These are phyloP conservation scores for Davidsoniella virescens DNA, from an alignment of 2,329 filamentous ascomycete species.

Conservation along the genomic window DNA sequence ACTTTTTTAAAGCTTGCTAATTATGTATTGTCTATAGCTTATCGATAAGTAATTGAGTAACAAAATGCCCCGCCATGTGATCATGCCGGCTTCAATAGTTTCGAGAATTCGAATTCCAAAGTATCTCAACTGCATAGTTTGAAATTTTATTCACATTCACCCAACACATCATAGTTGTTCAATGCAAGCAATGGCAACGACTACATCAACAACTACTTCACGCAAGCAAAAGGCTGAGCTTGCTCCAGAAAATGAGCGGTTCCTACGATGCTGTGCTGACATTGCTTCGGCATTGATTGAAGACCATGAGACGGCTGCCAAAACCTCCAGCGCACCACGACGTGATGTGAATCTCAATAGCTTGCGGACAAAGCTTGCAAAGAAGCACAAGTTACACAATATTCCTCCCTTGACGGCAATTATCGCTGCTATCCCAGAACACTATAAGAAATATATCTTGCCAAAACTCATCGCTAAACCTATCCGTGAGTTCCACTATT, in stretches of 20 bases:
- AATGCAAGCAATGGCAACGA: constrained; percentile 24
- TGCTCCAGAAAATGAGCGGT: constrained; percentile 85
- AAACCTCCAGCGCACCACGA: constrained; percentile 53
- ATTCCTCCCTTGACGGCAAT: constrained; percentile 91
- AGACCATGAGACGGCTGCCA: constrained; percentile 63
- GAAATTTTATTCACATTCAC: background rate
- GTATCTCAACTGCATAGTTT: background rate
- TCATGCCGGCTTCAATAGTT: background rate
- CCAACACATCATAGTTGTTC: background rate
- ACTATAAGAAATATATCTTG: constrained; percentile 98
- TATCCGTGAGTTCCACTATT: constrained; percentile 43
- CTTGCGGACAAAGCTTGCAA: constrained; percentile 70
- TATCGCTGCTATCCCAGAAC: constrained; percentile 95
- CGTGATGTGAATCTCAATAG: constrained; percentile 89
- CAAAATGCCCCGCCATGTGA: background rate
- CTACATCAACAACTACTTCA: constrained; percentile 41
- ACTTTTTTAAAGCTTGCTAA: background rate
- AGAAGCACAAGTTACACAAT: constrained; percentile 78
- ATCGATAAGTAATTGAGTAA: constrained; percentile 4
- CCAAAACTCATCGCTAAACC: constrained; percentile 95
- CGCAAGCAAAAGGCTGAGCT: constrained; percentile 60
- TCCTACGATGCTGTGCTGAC: constrained; percentile 85
- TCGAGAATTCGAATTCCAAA: background rate
- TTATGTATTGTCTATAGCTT: background rate
- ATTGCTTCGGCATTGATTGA: constrained; percentile 89